These are phyloP conservation scores for Nevesoporus exiguus DNA, from an alignment of 768 basidiomycete genomes.

Conservation along the genomic window DNA sequence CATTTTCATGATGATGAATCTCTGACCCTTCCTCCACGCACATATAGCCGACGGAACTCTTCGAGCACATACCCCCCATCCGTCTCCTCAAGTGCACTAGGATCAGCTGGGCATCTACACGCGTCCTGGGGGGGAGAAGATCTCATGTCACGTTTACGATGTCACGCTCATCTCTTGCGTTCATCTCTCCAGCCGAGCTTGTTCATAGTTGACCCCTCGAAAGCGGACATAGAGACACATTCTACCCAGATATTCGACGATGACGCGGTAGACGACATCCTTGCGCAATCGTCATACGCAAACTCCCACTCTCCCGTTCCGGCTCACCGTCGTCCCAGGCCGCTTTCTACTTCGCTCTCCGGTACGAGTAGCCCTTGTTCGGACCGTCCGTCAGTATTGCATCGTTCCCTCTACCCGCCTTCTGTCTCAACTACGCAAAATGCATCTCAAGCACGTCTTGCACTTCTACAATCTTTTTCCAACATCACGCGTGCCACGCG, in stretches of 20 bases:
- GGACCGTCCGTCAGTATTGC: slow-evolving; percentile 70
- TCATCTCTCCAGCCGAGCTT: slow-evolving; percentile 82
- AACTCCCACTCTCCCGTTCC: slow-evolving; percentile 81
- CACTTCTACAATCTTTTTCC: slow-evolving; percentile 90
- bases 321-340: slow-evolving; percentile 73
- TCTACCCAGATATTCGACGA: slow-evolving; percentile 81
- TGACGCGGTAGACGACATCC: slow-evolving; percentile 84
- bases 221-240: slow-evolving; percentile 90
- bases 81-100: slow-evolving; percentile 44
- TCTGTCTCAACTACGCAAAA: slow-evolving; percentile 50
- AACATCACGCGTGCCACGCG: slow-evolving; percentile 91
- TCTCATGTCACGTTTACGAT: slow-evolving; percentile 68
- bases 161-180: slow-evolving; percentile 78
- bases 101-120: slow-evolving; percentile 38
- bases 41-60: slow-evolving; percentile 33
- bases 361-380: slow-evolving; percentile 52
- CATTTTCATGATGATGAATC: slow-evolving; percentile 99
- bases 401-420: slow-evolving; percentile 64
- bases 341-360: slow-evolving; percentile 43
- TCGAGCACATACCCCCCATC: slow-evolving; percentile 63
- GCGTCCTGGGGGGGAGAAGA: slow-evolving; percentile 88
- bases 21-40: slow-evolving; percentile 45
- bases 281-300: slow-evolving; percentile 72
- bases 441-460: slow-evolving; percentile 69
- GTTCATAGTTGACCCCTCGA: slow-evolving; percentile 89